A percentile compares a stretch with the other conserved stretches of the same genome.
These are phyloP conservation scores for Solioccasus polychromus DNA, from an alignment of 768 basidiomycete species.

Conservation along the genomic window DNA sequence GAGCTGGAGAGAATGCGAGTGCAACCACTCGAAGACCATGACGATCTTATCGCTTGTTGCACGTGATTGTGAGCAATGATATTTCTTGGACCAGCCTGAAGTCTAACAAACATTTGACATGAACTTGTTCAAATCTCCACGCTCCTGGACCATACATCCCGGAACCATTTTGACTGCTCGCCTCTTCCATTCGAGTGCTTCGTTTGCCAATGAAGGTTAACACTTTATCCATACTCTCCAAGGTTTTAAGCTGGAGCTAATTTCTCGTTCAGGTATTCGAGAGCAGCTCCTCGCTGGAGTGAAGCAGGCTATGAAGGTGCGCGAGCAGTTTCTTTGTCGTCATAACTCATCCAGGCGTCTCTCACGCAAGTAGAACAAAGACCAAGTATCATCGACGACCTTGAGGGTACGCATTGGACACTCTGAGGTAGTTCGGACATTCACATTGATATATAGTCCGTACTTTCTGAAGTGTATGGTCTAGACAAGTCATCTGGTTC, in stretches of 20 bases:
- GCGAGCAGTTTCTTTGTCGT: constrained; percentile 1
- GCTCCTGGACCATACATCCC: constrained; percentile 9
- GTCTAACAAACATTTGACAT: constrained; percentile 4
- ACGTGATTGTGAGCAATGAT: constrained; percentile 21
- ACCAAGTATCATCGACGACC: constrained; percentile 54
- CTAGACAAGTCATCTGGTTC: constrained; percentile 55
- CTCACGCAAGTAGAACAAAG: constrained; percentile 45
- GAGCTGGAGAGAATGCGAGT: not conserved
- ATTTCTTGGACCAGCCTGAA: not conserved
- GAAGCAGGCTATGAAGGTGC: constrained; percentile 69
- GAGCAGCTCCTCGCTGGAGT: constrained; percentile 49
- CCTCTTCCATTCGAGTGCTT: constrained; percentile 12
- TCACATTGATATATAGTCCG: constrained; percentile 41
- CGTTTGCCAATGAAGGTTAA: constrained; percentile 21
- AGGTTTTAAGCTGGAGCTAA: not conserved
- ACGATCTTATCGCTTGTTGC: constrained; percentile 8
- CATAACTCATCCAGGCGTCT: not conserved
- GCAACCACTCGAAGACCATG: not conserved
- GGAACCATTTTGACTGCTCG: constrained; percentile 2
- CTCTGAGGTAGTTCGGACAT: not conserved
- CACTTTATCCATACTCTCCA: not conserved
- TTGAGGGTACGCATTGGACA: constrained; percentile 48
- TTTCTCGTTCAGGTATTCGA: constrained; percentile 45
- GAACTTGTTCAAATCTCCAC: constrained; percentile 10
- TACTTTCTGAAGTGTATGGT: constrained; percentile 66